Conservation (phyloP, 2,329 filamentous ascomycete genomes). For the Ophioceras dolichostomum region DNA sequence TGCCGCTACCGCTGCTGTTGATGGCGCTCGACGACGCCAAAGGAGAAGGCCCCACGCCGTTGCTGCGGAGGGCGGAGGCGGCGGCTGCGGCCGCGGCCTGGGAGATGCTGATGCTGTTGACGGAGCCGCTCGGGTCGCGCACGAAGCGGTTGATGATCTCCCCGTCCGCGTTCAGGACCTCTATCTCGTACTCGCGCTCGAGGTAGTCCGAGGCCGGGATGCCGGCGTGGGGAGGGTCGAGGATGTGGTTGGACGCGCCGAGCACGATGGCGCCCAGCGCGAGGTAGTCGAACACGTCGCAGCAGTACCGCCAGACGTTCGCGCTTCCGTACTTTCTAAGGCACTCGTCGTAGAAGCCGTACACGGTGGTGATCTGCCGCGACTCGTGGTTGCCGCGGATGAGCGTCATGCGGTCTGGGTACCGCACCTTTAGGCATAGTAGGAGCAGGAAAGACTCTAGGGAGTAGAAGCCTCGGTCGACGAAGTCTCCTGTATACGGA, state of each 20-base stretch:
- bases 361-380: conserved; percentile 91
- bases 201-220: conserved; percentile 32
- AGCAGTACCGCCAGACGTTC: conserved; percentile 95
- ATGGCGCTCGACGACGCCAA: background rate
- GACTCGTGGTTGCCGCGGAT: conserved; percentile 95
- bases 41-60: background rate
- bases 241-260: conserved; percentile 62
- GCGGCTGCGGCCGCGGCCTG: too few relatives aligned
- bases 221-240: conserved; percentile 30
- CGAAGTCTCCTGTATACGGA: conserved; percentile 63
- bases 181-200: conserved; percentile 75
- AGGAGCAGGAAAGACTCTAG: conserved; percentile 94
- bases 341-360: conserved; percentile 97
- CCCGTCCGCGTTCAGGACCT: conserved; percentile 78
- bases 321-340: conserved; percentile 91
- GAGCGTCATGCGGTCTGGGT: conserved; percentile 92
- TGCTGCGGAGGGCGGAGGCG: too few relatives aligned
- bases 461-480: conserved; percentile 96
- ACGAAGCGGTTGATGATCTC: conserved; percentile 64
- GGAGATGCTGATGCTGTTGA: conserved; percentile 8
- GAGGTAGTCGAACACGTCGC: conserved; percentile 95
- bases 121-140: conserved; percentile 26
- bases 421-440: conserved; percentile 91
- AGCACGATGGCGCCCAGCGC: conserved; percentile 81
- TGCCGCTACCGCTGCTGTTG: conserved; percentile 9